phyloP scores from a whole-genome alignment of 2,329 filamentous ascomycete genomes.

The Clonostachys rhizophaga region DNA sequence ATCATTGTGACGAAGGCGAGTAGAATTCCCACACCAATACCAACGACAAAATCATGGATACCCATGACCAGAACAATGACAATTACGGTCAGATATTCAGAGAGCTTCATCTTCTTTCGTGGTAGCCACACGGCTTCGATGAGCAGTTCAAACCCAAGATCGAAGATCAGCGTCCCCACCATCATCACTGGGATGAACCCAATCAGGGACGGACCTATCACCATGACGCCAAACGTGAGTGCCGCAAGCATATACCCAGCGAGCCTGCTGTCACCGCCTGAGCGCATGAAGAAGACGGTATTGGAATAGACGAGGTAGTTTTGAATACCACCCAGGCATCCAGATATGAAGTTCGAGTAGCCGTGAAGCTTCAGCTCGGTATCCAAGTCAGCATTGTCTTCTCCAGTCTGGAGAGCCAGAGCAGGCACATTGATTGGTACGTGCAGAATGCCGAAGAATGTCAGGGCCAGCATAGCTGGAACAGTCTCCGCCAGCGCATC shows the following conservation, averaged over 20 bases:
- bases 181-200: constrained; percentile 97
- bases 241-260: constrained; percentile 81
- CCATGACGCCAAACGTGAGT: constrained; percentile 76
- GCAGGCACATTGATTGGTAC: constrained; percentile 98
- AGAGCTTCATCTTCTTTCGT: constrained; percentile 77
- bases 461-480: constrained; percentile 93
- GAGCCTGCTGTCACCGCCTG: constrained; percentile 80
- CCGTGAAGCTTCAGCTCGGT: constrained; percentile 90
- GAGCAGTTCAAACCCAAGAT: constrained; percentile 88
- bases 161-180: constrained; percentile 90
- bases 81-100: constrained; percentile 87
- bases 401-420: constrained; percentile 81
- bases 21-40: constrained; percentile 87
- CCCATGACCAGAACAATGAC: constrained; percentile 95
- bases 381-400: constrained; percentile 89
- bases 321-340: constrained; percentile 80
- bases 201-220: constrained; percentile 82
- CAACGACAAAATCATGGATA: constrained; percentile 91
- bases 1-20: constrained; percentile 89
- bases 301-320: constrained; percentile 99
- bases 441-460: constrained; percentile 95
- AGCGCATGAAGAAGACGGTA: constrained; percentile 92
- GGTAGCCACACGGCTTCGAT: constrained; percentile 86
- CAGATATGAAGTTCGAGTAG: constrained; percentile 87
- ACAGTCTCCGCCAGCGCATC: constrained; percentile 76